Evolutionary conservation across 2,329 filamentous ascomycete species (phyloP).

Genomic region (Exophiala calicioides): DNA sequence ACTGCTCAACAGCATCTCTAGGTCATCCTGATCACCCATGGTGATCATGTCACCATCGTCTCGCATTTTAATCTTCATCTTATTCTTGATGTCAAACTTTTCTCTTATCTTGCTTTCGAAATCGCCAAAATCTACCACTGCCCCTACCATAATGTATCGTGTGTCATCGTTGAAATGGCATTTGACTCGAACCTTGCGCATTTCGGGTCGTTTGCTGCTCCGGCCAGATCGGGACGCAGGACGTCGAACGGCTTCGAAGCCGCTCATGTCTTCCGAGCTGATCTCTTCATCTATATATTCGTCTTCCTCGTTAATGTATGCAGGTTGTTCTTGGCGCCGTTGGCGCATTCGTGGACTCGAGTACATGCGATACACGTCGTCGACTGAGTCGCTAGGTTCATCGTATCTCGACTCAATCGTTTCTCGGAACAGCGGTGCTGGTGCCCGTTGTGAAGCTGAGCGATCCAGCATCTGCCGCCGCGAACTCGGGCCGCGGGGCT

Average conservation of each 20-base stretch:
- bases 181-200: conserved; percentile 84
- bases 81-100: conserved; percentile 72
- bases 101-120: conserved; percentile 77
- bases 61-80: conserved; percentile 82
- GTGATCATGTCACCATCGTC: conserved; percentile 91
- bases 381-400: conserved; percentile 41
- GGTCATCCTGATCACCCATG: conserved; percentile 92
- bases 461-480: conserved; percentile 34
- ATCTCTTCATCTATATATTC: conserved; percentile 78
- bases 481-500: conserved; percentile 47
- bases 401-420: conserved; percentile 35
- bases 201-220: conserved; percentile 54
- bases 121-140: conserved; percentile 68
- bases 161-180: conserved; percentile 84
- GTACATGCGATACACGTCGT: conserved; percentile 45
- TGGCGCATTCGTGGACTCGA: conserved; percentile 23
- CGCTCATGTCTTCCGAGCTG: conserved; percentile 23
- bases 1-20: conserved; percentile 79
- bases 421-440: conserved; percentile 37
- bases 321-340: conserved; percentile 46
- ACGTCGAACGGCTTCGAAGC: conserved; percentile 25
- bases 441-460: conserved; percentile 29
- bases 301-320: conserved; percentile 68
- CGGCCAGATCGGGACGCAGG: conserved; percentile 16
- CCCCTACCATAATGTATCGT: conserved; percentile 79